Conservation (phyloP, 306 rosid genomes). For the Clitoria ternatea region DNA sequence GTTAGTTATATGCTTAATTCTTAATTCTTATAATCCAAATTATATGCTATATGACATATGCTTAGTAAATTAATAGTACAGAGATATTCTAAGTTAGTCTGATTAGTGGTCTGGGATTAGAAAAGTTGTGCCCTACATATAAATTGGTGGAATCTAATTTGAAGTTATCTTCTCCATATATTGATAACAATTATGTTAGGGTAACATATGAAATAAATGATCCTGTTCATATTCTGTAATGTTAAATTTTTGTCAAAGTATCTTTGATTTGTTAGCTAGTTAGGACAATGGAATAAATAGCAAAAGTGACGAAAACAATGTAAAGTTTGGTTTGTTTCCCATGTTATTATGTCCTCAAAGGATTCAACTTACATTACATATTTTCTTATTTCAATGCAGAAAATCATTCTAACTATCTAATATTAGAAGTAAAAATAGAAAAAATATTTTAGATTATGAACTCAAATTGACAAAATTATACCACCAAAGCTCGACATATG, state of each 20-base stretch:
- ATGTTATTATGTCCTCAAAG: not conserved
- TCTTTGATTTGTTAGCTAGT: not conserved
- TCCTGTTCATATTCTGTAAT: constrained; percentile 14
- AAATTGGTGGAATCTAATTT: constrained; percentile 25
- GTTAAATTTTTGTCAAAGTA: not conserved
- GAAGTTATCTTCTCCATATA: constrained; percentile 12
- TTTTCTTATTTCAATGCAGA: no score
- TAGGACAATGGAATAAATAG: not conserved
- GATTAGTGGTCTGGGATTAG: not conserved
- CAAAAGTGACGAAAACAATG: not conserved
- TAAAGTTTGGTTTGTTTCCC: constrained; percentile 9
- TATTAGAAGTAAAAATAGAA: no score
- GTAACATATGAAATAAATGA: not conserved
- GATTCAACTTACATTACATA: not conserved
- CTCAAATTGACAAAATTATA: no score
- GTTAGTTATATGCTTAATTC: constrained; percentile 16
- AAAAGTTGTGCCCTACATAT: not conserved
- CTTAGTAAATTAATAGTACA: not conserved
- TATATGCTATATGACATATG: not conserved
- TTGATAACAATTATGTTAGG: not conserved
- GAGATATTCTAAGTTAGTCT: constrained; percentile 22
- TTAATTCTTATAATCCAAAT: not conserved
- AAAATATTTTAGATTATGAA: no score
- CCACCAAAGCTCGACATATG: no score
- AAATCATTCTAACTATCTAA: no score